Percentiles rank a stretch among this genome's conserved stretches.
Conservation (phyloP, 176 grass and related monocot genomes). For the Carex cristatella region DNA sequence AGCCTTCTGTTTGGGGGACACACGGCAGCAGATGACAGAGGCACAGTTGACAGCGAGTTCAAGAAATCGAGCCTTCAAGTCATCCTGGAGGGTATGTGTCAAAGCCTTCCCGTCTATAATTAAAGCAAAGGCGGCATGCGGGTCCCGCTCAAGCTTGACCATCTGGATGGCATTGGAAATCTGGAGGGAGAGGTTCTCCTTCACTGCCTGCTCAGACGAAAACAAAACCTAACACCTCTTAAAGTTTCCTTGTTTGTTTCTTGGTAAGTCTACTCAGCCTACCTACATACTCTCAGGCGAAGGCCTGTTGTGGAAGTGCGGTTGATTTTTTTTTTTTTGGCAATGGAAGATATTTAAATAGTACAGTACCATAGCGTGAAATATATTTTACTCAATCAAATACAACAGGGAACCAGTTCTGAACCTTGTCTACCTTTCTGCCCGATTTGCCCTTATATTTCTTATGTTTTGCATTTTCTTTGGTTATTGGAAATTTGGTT, state of each 20-base stretch:
- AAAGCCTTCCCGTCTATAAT: constrained; percentile 97
- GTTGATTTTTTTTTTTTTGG: too few relatives aligned
- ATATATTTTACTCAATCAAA: too few relatives aligned
- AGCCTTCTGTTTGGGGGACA: constrained; percentile 97
- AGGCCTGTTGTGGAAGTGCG: neutral
- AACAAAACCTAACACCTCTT: constrained; percentile 47
- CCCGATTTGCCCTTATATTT: neutral
- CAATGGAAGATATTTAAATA: too few relatives aligned
- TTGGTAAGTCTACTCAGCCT: constrained; percentile 6
- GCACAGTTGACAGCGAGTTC: constrained; percentile 89
- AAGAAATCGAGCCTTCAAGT: constrained; percentile 87
- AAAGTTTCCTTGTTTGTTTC: constrained; percentile 18
- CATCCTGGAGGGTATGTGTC: constrained; percentile 70
- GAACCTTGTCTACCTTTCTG: neutral
- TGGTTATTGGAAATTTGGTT: neutral
- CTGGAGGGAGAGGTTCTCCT: constrained; percentile 82
- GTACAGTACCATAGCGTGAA: too few relatives aligned
- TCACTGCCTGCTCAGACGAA: constrained; percentile 76
- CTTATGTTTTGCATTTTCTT: neutral
- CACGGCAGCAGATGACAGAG: constrained; percentile 95
- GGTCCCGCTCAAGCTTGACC: constrained; percentile 94
- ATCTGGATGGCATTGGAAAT: constrained; percentile 82
- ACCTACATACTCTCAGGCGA: neutral
- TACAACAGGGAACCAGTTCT: neutral
- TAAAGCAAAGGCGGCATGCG: constrained; percentile 92